Evolutionary conservation across 805 yeast species (phyloP).

Genomic region (Metschnikowia bowlesiae): DNA sequence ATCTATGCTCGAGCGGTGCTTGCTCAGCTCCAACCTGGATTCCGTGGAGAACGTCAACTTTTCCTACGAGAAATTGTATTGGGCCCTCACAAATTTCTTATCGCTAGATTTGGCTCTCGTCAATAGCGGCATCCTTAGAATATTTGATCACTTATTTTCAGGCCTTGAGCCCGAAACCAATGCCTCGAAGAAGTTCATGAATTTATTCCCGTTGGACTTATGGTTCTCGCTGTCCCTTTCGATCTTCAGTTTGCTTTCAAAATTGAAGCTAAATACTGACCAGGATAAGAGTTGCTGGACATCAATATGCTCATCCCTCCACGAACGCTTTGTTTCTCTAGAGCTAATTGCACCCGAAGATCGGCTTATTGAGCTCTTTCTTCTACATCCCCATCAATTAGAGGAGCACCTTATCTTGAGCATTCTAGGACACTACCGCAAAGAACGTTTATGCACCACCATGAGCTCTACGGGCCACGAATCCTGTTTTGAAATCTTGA

Average conservation of each 20-base stretch:
- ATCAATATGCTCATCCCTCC: constrained; percentile 33
- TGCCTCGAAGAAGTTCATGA: constrained; percentile 13
- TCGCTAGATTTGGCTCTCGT: constrained; percentile 34
- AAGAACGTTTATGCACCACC: constrained; percentile 51
- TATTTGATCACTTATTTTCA: constrained; percentile 37
- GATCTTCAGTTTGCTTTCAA: constrained; percentile 35
- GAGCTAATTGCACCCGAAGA: constrained; percentile 42
- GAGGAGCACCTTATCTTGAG: constrained; percentile 35
- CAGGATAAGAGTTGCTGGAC: constrained; percentile 30
- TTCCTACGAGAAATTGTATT: constrained; percentile 26
- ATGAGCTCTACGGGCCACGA: constrained; percentile 49
- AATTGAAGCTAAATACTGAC: constrained; percentile 20
- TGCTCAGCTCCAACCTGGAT: constrained; percentile 6
- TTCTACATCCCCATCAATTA: constrained; percentile 33
- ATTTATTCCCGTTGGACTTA: constrained; percentile 33
- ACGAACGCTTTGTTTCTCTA: constrained; percentile 25
- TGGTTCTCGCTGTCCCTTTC: constrained; percentile 41
- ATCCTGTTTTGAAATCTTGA: constrained; percentile 41
- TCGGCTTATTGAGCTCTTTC: constrained; percentile 38
- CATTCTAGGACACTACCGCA: constrained; percentile 45
- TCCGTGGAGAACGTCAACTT: not conserved
- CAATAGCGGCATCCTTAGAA: constrained; percentile 37
- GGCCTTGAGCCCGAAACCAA: constrained; percentile 17
- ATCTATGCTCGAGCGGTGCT: constrained; percentile 28
- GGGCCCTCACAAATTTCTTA: constrained; percentile 28